Conservation (phyloP, 805 yeast genomes). For the Yamadazyma ubonensis region DNA sequence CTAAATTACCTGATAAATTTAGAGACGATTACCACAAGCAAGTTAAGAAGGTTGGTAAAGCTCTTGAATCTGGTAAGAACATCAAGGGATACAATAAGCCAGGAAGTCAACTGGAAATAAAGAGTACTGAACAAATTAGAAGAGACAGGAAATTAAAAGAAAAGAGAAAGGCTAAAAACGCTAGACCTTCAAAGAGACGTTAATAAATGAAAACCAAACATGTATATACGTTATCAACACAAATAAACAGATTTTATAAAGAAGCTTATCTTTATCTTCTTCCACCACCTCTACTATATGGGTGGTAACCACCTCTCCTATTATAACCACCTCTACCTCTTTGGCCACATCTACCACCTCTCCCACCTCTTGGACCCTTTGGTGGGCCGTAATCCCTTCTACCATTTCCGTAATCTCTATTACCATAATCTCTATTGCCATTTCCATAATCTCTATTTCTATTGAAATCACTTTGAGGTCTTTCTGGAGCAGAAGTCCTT, state of each 20-base stretch:
- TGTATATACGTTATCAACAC: background rate
- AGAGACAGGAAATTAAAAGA: slow-evolving; percentile 70
- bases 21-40: slow-evolving; percentile 86
- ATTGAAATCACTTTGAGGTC: slow-evolving; percentile 2
- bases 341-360: slow-evolving; percentile 24
- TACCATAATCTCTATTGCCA: slow-evolving; percentile 15
- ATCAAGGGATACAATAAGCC: slow-evolving; percentile 65
- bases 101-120: slow-evolving; percentile 56
- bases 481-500: slow-evolving; percentile 17
- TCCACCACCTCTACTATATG: slow-evolving; percentile 44
- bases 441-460: slow-evolving; percentile 4
- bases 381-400: slow-evolving; percentile 28
- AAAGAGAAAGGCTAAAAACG: slow-evolving; percentile 79
- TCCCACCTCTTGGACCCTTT: slow-evolving; percentile 27
- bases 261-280: background rate
- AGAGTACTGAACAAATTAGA: slow-evolving; percentile 71
- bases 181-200: slow-evolving; percentile 55
- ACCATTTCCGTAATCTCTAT: slow-evolving; percentile 11
- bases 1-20: slow-evolving; percentile 84
- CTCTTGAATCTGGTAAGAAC: slow-evolving; percentile 67
- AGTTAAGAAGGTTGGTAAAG: slow-evolving; percentile 77
- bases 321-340: slow-evolving; percentile 33
- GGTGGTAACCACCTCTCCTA: slow-evolving; percentile 42
- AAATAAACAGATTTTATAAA: background rate
- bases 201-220: slow-evolving; percentile 4